Percentiles rank a stretch among this genome's conserved stretches.
phyloP scores from a whole-genome alignment of 176 grass and related monocot species.

The Sorghum bicolor region DNA sequence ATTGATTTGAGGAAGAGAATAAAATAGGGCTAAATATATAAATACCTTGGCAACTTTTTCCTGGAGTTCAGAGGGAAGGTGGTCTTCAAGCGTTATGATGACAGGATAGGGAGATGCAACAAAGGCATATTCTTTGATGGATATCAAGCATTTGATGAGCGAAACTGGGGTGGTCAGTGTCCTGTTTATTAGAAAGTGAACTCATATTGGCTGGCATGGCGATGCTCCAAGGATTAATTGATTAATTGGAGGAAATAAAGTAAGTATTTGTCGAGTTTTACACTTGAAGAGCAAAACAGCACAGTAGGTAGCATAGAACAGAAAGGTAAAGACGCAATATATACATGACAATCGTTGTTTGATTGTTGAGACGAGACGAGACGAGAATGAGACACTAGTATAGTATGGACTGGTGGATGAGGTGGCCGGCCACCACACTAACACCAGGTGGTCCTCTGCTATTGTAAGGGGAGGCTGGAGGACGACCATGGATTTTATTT shows the following conservation, averaged over 20 bases:
- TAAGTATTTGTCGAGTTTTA: too few species aligned
- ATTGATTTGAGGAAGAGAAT: background rate
- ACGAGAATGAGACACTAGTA: too few species aligned
- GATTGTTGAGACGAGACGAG: background rate
- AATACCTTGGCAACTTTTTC: slow-evolving; percentile 87
- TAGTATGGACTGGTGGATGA: background rate
- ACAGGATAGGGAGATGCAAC: slow-evolving; percentile 87
- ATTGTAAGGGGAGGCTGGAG: too few species aligned
- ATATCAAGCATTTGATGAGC: slow-evolving; percentile 74
- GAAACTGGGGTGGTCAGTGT: slow-evolving; percentile 86
- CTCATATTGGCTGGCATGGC: background rate
- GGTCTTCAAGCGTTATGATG: slow-evolving; percentile 93
- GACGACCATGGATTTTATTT: too few species aligned
- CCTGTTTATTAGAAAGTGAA: slow-evolving; percentile 22
- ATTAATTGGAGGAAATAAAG: too few species aligned
- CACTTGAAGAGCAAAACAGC: too few species aligned
- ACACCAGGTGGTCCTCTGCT: too few species aligned
- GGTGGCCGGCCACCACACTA: background rate
- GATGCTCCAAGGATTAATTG: background rate
- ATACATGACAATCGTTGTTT: background rate
- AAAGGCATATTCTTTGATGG: slow-evolving; percentile 90
- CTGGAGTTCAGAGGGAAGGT: slow-evolving; percentile 79
- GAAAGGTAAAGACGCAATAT: background rate
- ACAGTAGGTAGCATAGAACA: too few species aligned
- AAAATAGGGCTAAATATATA: background rate